Evolutionary conservation across 1,284 basidiomycete genomes (phyloP).

Genomic region (Takashimella koratensis): DNA sequence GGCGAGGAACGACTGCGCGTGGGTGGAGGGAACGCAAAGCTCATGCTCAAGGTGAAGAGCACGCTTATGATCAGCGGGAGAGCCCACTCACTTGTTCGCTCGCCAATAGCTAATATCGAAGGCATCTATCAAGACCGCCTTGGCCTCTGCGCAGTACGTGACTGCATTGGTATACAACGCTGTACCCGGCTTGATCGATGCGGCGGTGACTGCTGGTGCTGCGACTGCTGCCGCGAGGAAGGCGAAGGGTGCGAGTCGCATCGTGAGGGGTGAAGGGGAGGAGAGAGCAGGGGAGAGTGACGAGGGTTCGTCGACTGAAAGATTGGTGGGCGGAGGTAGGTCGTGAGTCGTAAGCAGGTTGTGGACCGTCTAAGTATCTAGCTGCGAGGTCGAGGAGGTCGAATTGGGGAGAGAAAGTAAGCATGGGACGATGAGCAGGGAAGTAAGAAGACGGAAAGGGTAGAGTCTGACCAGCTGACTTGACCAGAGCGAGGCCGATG

Average conservation of each 20-base stretch:
- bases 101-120: slow-evolving; percentile 74
- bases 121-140: slow-evolving; percentile 71
- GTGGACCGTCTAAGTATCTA: no score
- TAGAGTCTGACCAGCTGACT: no score
- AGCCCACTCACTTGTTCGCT: slow-evolving; percentile 53
- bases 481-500: no score
- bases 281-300: slow-evolving; percentile 1
- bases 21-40: neutral
- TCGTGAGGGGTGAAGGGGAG: slow-evolving; percentile 7
- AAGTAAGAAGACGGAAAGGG: no score
- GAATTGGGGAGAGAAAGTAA: no score
- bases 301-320: no score
- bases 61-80: neutral
- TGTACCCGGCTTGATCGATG: slow-evolving; percentile 6
- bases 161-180: slow-evolving; percentile 66
- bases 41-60: neutral
- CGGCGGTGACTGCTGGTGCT: neutral
- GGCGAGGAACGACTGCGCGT: slow-evolving; percentile 22
- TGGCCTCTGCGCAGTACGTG: slow-evolving; percentile 78
- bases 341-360: no score
- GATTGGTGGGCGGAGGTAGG: no score
- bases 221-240: neutral
- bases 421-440: no score
- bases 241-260: neutral
- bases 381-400: no score